Evolutionary conservation across 768 basidiomycete genomes (phyloP), one percentile per base, ranked within the genome.

Genomic region (Russula sp.): DNA sequence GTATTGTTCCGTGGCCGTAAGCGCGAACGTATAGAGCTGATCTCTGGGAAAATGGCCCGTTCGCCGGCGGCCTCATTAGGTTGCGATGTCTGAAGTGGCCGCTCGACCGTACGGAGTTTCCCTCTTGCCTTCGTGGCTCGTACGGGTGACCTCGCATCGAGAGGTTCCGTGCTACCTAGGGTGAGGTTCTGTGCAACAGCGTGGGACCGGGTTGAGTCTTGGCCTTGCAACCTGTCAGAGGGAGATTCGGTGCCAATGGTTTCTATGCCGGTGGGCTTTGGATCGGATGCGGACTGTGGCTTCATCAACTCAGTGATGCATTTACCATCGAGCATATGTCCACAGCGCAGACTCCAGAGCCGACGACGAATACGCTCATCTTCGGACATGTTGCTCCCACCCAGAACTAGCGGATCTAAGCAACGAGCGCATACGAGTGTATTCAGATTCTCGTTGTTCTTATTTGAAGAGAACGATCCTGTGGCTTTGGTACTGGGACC

Each of bases 271-370:
- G 32, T 45, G 13, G 16, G 48, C 32, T 61, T 55, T 13, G 50
- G 39, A 13, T 49, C 44, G 27, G 55, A 42, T n/a, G 54, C 16
- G 20, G 51, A 37, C 14, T 55, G 54, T 2, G 83, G 87, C 40
- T 75, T 73, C 70, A 85, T 84, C 54, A 91, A 67, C 66, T 79
- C 76, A 63, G 79, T 79, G 2, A 87, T 73, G 67, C 89, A 92
- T 71, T 86, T 88, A 54, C 88, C 90, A 66, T 91, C 89, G 0
- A 91, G 78, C 68, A 92, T 72, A 70, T 92, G 90, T 0, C 89
- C 89, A 57, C 89, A 92, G 45, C 87, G 77, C 63, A 92, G 73
- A 1, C 80, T 84, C 89, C 88, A 91, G 8, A 91, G 74, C 48
- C 81, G 79, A 57, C 78, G 75, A 42, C 73, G 73, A 45, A 75